Conservation (phyloP, 108 stramenopile species). For the Bacterosira constricta region DNA sequence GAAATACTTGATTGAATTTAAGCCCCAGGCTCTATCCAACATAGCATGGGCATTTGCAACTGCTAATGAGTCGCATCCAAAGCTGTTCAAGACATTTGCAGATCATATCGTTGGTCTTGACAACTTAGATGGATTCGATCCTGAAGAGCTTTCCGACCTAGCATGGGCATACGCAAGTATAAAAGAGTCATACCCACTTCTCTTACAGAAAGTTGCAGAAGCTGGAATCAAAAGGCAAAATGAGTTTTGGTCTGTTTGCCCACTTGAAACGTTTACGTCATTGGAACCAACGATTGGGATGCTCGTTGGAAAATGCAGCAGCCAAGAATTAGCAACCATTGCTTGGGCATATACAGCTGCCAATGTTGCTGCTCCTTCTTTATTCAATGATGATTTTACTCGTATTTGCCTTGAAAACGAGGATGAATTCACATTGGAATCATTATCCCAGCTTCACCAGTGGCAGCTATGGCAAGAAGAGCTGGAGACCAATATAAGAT, state of each 20-base stretch:
- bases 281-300: neutral
- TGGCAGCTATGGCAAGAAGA: neutral
- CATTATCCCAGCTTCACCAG: slow-evolving; percentile 1
- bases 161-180: slow-evolving; percentile 27
- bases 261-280: neutral
- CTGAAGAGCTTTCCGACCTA: slow-evolving; percentile 29
- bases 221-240: no score
- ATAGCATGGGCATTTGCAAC: slow-evolving; percentile 12
- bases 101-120: neutral
- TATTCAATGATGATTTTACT: slow-evolving; percentile 15
- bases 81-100: slow-evolving; percentile 13
- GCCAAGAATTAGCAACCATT: slow-evolving; percentile 34
- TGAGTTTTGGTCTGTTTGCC: no score
- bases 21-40: neutral
- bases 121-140: slow-evolving; percentile 5
- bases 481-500: neutral
- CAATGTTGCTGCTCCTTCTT: slow-evolving; percentile 5
- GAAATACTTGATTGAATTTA: neutral
- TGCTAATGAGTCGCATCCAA: neutral
- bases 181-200: no score
- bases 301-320: slow-evolving; percentile 7
- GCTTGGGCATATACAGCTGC: slow-evolving; percentile 33
- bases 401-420: neutral
- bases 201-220: no score
- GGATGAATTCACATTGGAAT: slow-evolving; percentile 16